Evolutionary conservation across 768 basidiomycete genomes (phyloP), one percentile per base, ranked within the genome.

Genomic region (Trametes meyenii): DNA sequence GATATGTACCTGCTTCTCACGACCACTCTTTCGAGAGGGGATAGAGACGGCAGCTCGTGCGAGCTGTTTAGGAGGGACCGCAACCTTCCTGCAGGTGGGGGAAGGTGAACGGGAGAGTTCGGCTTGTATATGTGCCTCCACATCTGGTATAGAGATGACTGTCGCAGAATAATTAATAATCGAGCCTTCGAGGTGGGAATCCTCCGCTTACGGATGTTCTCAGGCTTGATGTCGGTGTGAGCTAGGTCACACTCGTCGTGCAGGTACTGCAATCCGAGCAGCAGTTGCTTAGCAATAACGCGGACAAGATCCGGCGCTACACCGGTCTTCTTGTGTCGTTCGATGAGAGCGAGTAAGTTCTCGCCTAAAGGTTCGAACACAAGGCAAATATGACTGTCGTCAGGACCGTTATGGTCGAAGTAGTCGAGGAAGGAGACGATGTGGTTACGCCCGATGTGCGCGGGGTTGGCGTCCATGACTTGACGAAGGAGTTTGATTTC

Each of bases 161-260:
- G 75, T 58, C 46, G 16, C 29, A 1, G 5, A 46, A 23, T 24
- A 49, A 36, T 6, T 35, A 12, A 11, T 38, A 29, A 42, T 24
- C 29, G 33, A 13, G 6, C 43, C 77, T 69, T 74, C 24, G n/a
- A 46, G 52, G n/a, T 19, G 46, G 61, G 38, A 52, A n/a, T 54
- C 23, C 66, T 67, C 13, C 61, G 80, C 93, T 80, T 71, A 96
- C 94, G 78, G 61, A 97, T 94, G 71, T 97, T 97, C 80, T 97
- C 95, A 57, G 94, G 95, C 75, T 97, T 96, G 61, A 96, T 89
- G 67, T 92, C 90, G 21, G 95, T 97, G 71, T 97, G 95, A 26
- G 96, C 92, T 42, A 96, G 83, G 70, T 92, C 86, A 74, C 94
- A 96, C 74, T 94, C 92, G 24, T 94, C 90, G 68, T 97, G 95